Percentiles rank a stretch among this genome's conserved stretches.
These are phyloP conservation scores for Colletotrichum truncatum DNA, from an alignment of 2,329 filamentous ascomycete genomes.

Conservation along the genomic window DNA sequence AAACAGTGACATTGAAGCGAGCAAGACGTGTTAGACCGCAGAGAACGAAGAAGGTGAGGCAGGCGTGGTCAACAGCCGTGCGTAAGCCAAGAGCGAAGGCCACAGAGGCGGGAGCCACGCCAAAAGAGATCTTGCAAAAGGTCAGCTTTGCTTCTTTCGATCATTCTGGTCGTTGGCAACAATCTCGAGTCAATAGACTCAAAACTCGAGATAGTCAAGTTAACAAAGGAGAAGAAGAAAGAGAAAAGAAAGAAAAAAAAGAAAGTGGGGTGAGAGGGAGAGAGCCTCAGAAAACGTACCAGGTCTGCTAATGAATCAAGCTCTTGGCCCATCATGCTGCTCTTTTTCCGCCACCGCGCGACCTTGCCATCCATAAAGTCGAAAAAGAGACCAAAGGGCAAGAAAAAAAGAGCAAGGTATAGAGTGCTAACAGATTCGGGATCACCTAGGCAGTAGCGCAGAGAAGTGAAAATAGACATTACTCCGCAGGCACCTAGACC, in stretches of 20 bases:
- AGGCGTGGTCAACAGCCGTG: conserved; percentile 82
- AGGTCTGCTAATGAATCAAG: conserved; percentile 94
- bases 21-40: conserved; percentile 93
- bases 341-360: conserved; percentile 95
- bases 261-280: no score
- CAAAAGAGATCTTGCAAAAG: conserved; percentile 85
- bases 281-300: conserved; percentile 62
- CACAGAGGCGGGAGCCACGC: conserved; percentile 85
- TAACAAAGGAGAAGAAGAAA: no score
- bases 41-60: conserved; percentile 88
- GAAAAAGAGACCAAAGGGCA: conserved; percentile 95
- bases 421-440: conserved; percentile 73
- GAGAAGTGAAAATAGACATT: conserved; percentile 94
- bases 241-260: no score
- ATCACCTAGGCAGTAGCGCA: conserved; percentile 88
- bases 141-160: not conserved
- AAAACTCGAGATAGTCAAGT: no score
- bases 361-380: conserved; percentile 99
- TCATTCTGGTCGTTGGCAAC: not conserved
- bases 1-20: conserved; percentile 96
- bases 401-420: conserved; percentile 84
- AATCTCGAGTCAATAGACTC: not conserved
- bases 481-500: conserved; percentile 69
- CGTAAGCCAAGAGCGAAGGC: conserved; percentile 92
- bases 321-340: conserved; percentile 97